Evolutionary conservation across 1,284 basidiomycete species (phyloP).

Genomic region (Trichosporon faecale): DNA sequence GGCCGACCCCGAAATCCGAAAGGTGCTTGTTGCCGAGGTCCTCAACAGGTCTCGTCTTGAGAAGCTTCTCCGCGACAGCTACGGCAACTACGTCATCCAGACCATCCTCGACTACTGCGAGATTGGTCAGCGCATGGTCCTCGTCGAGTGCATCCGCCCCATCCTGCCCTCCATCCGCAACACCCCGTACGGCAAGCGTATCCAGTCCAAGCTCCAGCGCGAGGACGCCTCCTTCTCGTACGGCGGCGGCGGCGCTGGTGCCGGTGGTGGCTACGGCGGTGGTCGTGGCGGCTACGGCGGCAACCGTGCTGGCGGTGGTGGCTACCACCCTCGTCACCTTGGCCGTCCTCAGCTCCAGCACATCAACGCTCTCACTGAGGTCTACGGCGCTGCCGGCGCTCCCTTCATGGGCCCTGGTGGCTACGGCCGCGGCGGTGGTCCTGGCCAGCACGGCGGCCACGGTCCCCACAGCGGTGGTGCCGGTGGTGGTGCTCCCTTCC

Average conservation of each 20-base stretch:
- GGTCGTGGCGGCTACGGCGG: conserved; percentile 48
- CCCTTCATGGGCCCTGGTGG: conserved; percentile 40
- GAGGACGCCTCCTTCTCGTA: conserved; percentile 65
- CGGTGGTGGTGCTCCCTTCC: conserved; percentile 22
- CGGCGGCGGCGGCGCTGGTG: conserved; percentile 52
- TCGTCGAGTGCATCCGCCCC: conserved; percentile 94
- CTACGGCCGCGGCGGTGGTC: conserved; percentile 27
- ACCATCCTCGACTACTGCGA: conserved; percentile 95
- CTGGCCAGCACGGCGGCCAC: conserved; percentile 20
- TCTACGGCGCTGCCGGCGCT: conserved; percentile 46
- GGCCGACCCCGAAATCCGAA: conserved; percentile 88
- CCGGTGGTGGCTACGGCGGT: conserved; percentile 51
- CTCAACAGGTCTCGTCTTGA: conserved; percentile 91
- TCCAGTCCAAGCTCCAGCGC: conserved; percentile 93
- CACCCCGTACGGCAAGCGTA: conserved; percentile 95
- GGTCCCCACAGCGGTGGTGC: conserved; percentile 13
- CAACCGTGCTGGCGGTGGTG: conserved; percentile 31
- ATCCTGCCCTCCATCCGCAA: conserved; percentile 93
- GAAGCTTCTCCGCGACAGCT: conserved; percentile 89
- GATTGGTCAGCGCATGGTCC: conserved; percentile 70
- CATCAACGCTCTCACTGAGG: conserved; percentile 52
- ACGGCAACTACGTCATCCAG: conserved; percentile 92
- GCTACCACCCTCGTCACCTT: conserved; percentile 47
- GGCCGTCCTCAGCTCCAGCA: conserved; percentile 52
- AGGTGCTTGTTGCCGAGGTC: conserved; percentile 92